Conservation (phyloP, 2,329 filamentous ascomycete species). For the Microdochium nivale region DNA sequence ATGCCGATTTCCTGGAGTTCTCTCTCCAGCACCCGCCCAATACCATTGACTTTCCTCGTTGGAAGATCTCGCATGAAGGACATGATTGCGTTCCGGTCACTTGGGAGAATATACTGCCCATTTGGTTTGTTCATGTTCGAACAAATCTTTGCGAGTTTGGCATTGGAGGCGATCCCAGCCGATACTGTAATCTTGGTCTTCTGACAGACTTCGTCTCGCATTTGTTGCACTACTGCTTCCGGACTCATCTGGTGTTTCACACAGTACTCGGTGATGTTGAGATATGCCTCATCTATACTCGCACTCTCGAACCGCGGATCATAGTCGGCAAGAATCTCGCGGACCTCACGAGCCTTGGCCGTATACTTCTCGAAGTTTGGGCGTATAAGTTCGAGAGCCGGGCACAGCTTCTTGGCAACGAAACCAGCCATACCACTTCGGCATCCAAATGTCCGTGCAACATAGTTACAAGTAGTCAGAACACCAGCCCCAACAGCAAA, state of each 20-base stretch:
- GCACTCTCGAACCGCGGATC: constrained; percentile 87
- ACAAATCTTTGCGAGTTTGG: constrained; percentile 88
- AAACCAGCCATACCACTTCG: constrained; percentile 94
- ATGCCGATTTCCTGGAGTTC: constrained; percentile 83
- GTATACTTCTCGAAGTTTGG: constrained; percentile 87
- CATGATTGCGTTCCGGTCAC: constrained; percentile 67
- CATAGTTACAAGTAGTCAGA: constrained; percentile 70
- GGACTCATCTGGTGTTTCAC: constrained; percentile 56
- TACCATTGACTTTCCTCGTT: constrained; percentile 85
- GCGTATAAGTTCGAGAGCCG: constrained; percentile 71
- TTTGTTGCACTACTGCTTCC: constrained; percentile 65
- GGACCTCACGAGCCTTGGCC: constrained; percentile 81
- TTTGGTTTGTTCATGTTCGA: constrained; percentile 97
- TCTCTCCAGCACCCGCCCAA: constrained; percentile 89
- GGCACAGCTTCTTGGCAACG: constrained; percentile 90
- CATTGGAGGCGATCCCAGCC: constrained; percentile 88
- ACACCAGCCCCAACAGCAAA: constrained; percentile 78
- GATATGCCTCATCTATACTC: constrained; percentile 91
- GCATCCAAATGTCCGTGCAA: constrained; percentile 81
- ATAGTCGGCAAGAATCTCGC: constrained; percentile 75
- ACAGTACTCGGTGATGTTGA: constrained; percentile 91
- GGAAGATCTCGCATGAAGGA: constrained; percentile 77
- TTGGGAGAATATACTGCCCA: constrained; percentile 73
- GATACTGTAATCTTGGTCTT: constrained; percentile 81
- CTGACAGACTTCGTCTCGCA: constrained; percentile 68